Base-by-base conservation (phyloP, 1,284 basidiomycete genomes). In the Fistulinella cinereoalba region DNA sequence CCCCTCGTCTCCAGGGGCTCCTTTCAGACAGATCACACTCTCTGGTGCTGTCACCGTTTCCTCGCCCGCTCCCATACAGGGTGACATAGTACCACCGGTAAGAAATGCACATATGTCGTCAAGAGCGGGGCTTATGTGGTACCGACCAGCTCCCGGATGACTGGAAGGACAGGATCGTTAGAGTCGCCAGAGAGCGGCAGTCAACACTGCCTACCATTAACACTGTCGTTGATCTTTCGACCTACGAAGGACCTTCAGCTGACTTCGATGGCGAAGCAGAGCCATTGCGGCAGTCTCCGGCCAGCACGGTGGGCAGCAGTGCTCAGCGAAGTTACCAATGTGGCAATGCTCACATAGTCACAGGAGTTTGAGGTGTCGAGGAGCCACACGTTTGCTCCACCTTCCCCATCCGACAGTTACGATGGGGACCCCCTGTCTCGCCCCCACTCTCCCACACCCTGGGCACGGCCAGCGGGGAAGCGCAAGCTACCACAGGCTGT, bases 21-120 rank as follows among this genome's bases (percentile, higher is more conserved):
- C 63, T 33, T 56, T 64, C 38, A 58, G 58, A 46, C 60, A 65
- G 34, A 60, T 66, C 23, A 64, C 66, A 11, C 51, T 65, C 34
- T 53, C 62, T 33, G n/a, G n/a, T n/a, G n/a, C n/a, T n/a, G n/a
- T n/a, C n/a, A 53, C 55, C 27, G 37, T 65, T 44, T 55, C 66
- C 13, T 51, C 56, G 22, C 44, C 46, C 34, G 45, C 64, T 39
- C 56, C 55, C 37, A 39, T 57, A 28, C 53, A 59, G 37, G 60
- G 62, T 50, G 71, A 73, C 43, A 57, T n/a, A n/a, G n/a, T 67
- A 46, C 77, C 77, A 44, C 77, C 77, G 34, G 77, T 80, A 51
- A 54, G 74, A 51, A 28, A 23, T 43, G 3, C 15, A 29, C 23
- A 13, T 23, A n/a, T 21, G 41, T 38, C 23, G 38, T 27, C 37